Percentiles rank a stretch among this genome's conserved stretches.
Conservation (phyloP, 2,329 filamentous ascomycete species). For the Lecanoromycetidae sp. region DNA sequence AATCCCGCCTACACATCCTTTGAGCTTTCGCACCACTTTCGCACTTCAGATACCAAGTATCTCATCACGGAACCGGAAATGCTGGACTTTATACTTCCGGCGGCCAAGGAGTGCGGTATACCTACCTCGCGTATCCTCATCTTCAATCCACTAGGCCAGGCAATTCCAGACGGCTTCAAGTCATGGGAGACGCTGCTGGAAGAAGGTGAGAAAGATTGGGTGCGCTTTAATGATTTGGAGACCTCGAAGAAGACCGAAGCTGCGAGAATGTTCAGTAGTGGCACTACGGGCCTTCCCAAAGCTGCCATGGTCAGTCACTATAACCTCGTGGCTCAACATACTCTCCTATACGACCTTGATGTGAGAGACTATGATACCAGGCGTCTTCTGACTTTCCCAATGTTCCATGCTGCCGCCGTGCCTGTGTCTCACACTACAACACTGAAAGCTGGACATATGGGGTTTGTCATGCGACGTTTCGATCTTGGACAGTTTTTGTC, state of each 20-base stretch:
- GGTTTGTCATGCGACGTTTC: conserved; percentile 38
- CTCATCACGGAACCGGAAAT: conserved; percentile 38
- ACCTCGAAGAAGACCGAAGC: conserved; percentile 34
- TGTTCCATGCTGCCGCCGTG: conserved; percentile 41
- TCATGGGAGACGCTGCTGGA: conserved; percentile 30
- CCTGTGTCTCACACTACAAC: conserved; percentile 24
- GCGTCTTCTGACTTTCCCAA: conserved; percentile 28
- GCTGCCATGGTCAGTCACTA: conserved; percentile 37
- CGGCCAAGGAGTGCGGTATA: conserved; percentile 32
- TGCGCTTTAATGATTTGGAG: conserved; percentile 28
- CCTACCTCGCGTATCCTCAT: conserved; percentile 33
- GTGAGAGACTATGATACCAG: conserved; percentile 23
- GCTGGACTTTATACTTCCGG: conserved; percentile 29
- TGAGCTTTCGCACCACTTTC: conserved; percentile 41
- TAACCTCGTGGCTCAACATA: conserved; percentile 46
- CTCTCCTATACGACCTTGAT: conserved; percentile 25
- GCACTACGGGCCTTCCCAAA: conserved; percentile 42
- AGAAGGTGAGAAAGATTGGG: conserved; percentile 37
- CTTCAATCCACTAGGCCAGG: conserved; percentile 33
- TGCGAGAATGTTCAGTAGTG: conserved; percentile 42
- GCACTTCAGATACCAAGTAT: conserved; percentile 33
- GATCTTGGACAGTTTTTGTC: conserved; percentile 38
- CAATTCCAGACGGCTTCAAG: conserved; percentile 28
- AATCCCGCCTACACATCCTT: conserved; percentile 16
- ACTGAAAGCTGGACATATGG: conserved; percentile 30